Evolutionary conservation across 2,329 filamentous ascomycete species (phyloP).

Genomic region (Arachnomyces sp.): DNA sequence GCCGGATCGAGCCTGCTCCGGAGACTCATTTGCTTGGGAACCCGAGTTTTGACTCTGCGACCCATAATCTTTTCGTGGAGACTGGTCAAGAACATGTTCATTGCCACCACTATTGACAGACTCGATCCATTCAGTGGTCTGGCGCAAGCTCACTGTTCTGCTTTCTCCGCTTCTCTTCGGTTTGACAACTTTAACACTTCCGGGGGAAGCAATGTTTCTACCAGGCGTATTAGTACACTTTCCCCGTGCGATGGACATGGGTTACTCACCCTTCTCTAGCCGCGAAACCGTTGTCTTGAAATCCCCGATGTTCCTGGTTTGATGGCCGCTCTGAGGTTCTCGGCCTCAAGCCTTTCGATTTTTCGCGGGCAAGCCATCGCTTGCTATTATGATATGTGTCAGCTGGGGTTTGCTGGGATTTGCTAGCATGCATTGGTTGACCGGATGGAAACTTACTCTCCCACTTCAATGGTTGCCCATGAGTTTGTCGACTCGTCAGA

Average conservation of each 20-base stretch:
- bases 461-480: conserved; percentile 16
- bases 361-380: conserved; percentile 6
- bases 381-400: conserved; percentile 10
- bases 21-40: too few species aligned
- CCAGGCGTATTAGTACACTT: too few species aligned
- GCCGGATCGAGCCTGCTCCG: too few species aligned
- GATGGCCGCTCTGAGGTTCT: background rate
- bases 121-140: conserved; percentile 4
- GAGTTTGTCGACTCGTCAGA: conserved; percentile 18
- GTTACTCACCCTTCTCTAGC: too few species aligned
- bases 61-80: background rate
- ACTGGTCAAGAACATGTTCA: background rate
- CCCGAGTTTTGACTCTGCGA: too few species aligned
- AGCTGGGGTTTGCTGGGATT: too few species aligned
- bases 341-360: background rate
- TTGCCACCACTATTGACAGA: too few species aligned
- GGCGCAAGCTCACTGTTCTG: conserved; percentile 1
- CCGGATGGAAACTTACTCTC: conserved; percentile 13
- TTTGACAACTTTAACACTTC: background rate
- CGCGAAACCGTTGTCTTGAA: too few species aligned
- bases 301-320: background rate
- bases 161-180: background rate
- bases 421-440: background rate
- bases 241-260: too few species aligned
- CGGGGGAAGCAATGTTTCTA: too few species aligned